These are phyloP conservation scores for Allantophomopsis cytisporea DNA, from an alignment of 2,329 filamentous ascomycete species.

Conservation along the genomic window DNA sequence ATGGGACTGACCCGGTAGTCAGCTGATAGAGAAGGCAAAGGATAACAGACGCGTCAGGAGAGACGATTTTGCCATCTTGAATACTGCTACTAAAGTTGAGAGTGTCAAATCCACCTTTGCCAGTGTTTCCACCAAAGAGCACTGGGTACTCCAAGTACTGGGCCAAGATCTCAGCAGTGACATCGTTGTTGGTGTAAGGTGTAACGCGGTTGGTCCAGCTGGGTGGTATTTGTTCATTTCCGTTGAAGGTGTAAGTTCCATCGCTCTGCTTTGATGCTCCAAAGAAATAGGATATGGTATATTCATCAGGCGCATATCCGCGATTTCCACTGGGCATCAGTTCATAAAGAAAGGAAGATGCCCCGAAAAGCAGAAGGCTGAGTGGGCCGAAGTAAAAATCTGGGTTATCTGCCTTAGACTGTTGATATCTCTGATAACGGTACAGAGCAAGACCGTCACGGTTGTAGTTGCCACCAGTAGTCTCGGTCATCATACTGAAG, in stretches of 20 bases:
- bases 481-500: conserved; percentile 31
- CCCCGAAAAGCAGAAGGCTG: conserved; percentile 29
- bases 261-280: conserved; percentile 22
- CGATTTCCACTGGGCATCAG: conserved; percentile 22
- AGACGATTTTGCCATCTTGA: conserved; percentile 19
- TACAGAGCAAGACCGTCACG: conserved; percentile 20
- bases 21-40: conserved; percentile 29
- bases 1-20: conserved; percentile 21
- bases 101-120: conserved; percentile 21
- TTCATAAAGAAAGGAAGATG: conserved; percentile 28
- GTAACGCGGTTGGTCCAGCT: background rate
- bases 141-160: conserved; percentile 27
- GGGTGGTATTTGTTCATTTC: conserved; percentile 3
- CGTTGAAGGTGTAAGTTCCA: conserved; percentile 23
- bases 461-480: conserved; percentile 22
- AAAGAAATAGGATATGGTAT: conserved; percentile 24
- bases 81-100: conserved; percentile 22
- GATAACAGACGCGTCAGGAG: conserved; percentile 13
- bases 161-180: conserved; percentile 22
- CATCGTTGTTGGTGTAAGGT: conserved; percentile 26
- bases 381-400: conserved; percentile 36
- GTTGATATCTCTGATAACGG: conserved; percentile 26
- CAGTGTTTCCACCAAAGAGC: conserved; percentile 26
- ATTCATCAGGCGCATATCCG: conserved; percentile 18
- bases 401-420: conserved; percentile 31